Evolutionary conservation across 2,329 filamentous ascomycete genomes (phyloP), one percentile per base, ranked within the genome.

Genomic region (Monilinia vaccinii-corymbosi): DNA sequence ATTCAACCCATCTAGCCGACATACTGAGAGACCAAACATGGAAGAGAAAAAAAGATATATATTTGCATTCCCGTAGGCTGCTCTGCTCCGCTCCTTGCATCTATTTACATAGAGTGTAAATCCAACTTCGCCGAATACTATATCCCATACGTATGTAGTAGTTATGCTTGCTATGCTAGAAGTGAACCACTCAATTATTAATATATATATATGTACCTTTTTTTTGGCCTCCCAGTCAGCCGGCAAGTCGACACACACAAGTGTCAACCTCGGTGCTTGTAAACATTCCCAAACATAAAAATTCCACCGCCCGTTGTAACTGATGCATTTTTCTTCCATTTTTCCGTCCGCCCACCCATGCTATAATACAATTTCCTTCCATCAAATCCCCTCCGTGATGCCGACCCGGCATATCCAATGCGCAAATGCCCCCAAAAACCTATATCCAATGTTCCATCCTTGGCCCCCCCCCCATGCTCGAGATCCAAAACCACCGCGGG

Each of bases 401-500:
- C 28, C n/a, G n/a, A 45, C 28, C 38, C 51, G 6, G 28, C 38
- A 38, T 42, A 11, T 42, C 25, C 38, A 53, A 53, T 44, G 4
- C 28, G 25, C 51, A 53, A 32, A 42, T 42, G 36, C 28, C 36
- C 28, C 36, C 36, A 28, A 23, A 23, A n/a, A 38, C 50, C 18
- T 32, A 44, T 32, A 44, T 16, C 38, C 51, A 53, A 44, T 53
- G 18, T 44, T 44, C 28, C 36, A 44, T 40, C 34, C 34, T 48
- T 34, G 42, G 3, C 36, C 57, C 48, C 32, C 23, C 25, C 36
- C 57, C 48, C 32, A 32, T 36, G 31, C 49, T 25, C 42, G 36
- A 59, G 25, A 45, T 28, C 57, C 38, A 55, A 46, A 47, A 59
- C 11, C 50, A 53, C 28, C 48, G 48, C 53, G 48, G 57, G 40